phyloP scores from a whole-genome alignment of 2,329 filamentous ascomycete genomes.

The Botryotinia convoluta region DNA sequence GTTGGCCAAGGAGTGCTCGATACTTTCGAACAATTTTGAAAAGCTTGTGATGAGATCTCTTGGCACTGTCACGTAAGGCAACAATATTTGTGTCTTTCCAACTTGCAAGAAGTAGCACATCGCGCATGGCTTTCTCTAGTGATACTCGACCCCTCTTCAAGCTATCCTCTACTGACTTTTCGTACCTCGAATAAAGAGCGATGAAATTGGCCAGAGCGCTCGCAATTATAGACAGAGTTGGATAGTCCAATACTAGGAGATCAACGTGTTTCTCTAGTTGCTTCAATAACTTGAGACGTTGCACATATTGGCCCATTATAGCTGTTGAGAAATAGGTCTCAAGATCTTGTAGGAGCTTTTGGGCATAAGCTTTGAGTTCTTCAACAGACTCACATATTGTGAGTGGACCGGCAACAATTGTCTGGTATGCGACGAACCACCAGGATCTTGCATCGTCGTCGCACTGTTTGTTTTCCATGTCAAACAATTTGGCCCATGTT shows the following conservation, averaged over 20 bases:
- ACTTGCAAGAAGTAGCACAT: constrained; percentile 88
- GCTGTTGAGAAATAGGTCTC: constrained; percentile 76
- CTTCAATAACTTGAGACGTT: constrained; percentile 68
- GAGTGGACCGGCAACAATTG: constrained; percentile 73
- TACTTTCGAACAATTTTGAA: constrained; percentile 93
- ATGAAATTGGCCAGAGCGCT: constrained; percentile 74
- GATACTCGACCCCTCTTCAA: constrained; percentile 65
- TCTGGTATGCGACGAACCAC: constrained; percentile 97
- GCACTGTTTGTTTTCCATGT: constrained; percentile 76
- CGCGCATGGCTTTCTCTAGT: constrained; percentile 89
- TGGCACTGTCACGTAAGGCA: constrained; percentile 82
- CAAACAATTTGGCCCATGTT: constrained; percentile 87
- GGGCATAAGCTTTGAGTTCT: constrained; percentile 61
- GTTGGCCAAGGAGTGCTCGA: constrained; percentile 71
- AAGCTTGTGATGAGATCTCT: constrained; percentile 85
- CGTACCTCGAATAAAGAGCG: constrained; percentile 69
- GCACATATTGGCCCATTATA: constrained; percentile 75
- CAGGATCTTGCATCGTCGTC: constrained; percentile 78
- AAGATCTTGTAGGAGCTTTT: constrained; percentile 70
- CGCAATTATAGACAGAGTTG: constrained; percentile 55
- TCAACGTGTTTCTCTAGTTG: constrained; percentile 64
- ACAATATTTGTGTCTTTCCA: constrained; percentile 99
- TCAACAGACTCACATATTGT: constrained; percentile 58
- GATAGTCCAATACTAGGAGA: constrained; percentile 58
- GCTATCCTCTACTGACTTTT: constrained; percentile 60